phyloP scores from a whole-genome alignment of 306 rosid species.

The Castanea mollissima region DNA sequence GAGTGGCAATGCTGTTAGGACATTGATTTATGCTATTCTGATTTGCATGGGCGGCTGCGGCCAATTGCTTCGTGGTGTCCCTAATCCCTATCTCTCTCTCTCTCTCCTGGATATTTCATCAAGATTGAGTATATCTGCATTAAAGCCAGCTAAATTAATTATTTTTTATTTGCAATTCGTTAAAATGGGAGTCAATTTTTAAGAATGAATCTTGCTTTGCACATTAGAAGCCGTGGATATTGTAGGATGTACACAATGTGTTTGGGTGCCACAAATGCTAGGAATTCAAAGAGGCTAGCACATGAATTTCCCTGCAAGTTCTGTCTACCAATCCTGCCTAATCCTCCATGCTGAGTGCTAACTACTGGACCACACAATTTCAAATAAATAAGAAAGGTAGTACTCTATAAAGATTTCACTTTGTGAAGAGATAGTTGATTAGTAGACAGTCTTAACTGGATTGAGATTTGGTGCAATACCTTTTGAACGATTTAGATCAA shows the following conservation, averaged over 20 bases:
- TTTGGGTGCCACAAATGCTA: not conserved
- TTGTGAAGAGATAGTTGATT: too few relatives aligned
- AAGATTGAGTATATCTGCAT: not conserved
- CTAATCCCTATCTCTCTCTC: not conserved
- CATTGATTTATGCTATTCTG: not conserved
- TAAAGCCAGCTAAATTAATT: not conserved
- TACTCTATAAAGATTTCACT: too few relatives aligned
- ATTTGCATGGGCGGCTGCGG: not conserved
- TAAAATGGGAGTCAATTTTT: not conserved
- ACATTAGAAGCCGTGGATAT: not conserved
- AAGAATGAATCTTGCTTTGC: not conserved
- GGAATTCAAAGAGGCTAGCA: not conserved
- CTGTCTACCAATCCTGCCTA: not conserved
- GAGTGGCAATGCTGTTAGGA: not conserved
- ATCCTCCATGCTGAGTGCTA: not conserved
- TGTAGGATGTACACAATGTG: not conserved
- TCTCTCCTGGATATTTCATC: not conserved
- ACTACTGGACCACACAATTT: not conserved
- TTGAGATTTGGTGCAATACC: too few relatives aligned
- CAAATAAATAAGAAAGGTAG: not conserved
- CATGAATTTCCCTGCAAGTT: not conserved
- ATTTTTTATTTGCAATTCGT: not conserved
- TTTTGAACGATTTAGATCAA: too few relatives aligned
- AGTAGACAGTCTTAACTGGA: fast-evolving
- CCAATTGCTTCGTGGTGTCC: not conserved